Evolutionary conservation across 2,329 filamentous ascomycete species (phyloP), one percentile per base, ranked within the genome.

Genomic region (Plectosphaerella sp.): DNA sequence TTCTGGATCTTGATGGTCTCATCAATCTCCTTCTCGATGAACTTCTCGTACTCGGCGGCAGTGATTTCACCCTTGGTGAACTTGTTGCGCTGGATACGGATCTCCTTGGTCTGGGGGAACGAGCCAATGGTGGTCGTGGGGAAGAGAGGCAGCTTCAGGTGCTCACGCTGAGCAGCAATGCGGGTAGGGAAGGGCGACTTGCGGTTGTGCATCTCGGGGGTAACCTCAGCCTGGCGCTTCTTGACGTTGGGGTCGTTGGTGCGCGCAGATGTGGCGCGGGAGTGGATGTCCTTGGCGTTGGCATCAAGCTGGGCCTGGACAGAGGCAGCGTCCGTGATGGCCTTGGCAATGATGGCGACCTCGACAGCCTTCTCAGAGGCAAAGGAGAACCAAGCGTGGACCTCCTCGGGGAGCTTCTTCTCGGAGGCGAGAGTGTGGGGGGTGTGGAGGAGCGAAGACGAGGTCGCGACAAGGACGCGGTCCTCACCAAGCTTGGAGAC

Each of bases 71-170:
- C 89, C 87, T 99, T 99, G 82, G 92, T 96, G 81, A 97, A 91
- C 83, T 94, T 96, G 85, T 94, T 96, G 69, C 94, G 89, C 78
- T 92, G 86, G 65, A 95, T 78, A 78, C 94, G 91, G 78, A 99
- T 99, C 75, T 97, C 91, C 83, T 93, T 92, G 73, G 94, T 99
- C 83, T 99, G 94, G 63, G 94, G 94, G 89, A 99, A 99, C 53
- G 93, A 97, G 63, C 94, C 94, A 62, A 99, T 99, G 72, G 94
- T 99, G 72, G 94, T 99, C 70, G 94, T 99, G 59, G 94, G 94
- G 89, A 99, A 99, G 61, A 93, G 81, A 63, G 94, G 94, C 56
- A 99, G 89, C 70, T 89, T 92, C 69, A 99, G 89, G 76, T 90
- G 87, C 76, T 88, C 86, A 80, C 93, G 88, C 80, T 99, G 94